A percentile compares a stretch with the other conserved stretches of the same genome.
phyloP scores from a whole-genome alignment of 495 filamentous ascomycete species.

The Aspergillus sclerotioniger region DNA sequence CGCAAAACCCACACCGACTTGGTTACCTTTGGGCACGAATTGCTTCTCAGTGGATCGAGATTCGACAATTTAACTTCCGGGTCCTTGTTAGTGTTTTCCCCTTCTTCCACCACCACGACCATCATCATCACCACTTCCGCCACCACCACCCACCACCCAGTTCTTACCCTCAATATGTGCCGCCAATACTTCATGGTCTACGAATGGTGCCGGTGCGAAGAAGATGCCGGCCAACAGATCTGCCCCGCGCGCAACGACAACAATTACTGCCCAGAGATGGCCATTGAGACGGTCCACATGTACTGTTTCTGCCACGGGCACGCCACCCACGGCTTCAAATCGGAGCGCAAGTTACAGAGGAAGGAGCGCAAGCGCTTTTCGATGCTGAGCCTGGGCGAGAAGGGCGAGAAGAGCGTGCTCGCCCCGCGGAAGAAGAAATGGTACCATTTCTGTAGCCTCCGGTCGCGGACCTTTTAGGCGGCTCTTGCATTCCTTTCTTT shows the following conservation, averaged over 20 bases:
- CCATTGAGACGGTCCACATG: constrained; percentile 43
- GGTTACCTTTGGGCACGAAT: constrained; percentile 6
- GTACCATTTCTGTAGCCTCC: constrained; percentile 31
- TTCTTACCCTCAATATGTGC: constrained; percentile 33
- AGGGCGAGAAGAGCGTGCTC: constrained; percentile 30
- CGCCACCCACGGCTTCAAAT: constrained; percentile 38
- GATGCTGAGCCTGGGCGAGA: constrained; percentile 2
- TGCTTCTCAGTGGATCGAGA: neutral
- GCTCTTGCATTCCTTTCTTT: constrained; percentile 3
- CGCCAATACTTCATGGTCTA: constrained; percentile 44
- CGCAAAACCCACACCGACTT: constrained; percentile 1
- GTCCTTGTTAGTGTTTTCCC: neutral
- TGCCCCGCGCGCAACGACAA: constrained; percentile 31
- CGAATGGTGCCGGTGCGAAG: constrained; percentile 47
- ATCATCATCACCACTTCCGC: too few relatives aligned
- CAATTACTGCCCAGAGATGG: constrained; percentile 33
- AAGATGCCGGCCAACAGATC: constrained; percentile 34
- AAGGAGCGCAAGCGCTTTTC: constrained; percentile 23
- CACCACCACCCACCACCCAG: neutral
- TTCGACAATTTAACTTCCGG: neutral
- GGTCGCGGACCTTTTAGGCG: constrained; percentile 21
- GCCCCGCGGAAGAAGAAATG: constrained; percentile 35
- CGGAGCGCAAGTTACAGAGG: constrained; percentile 19
- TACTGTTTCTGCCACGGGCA: constrained; percentile 46
- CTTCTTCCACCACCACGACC: constrained; percentile 3